These are phyloP conservation scores for Fomes fomentarius DNA, from an alignment of 1,284 basidiomycete genomes.

Conservation along the genomic window DNA sequence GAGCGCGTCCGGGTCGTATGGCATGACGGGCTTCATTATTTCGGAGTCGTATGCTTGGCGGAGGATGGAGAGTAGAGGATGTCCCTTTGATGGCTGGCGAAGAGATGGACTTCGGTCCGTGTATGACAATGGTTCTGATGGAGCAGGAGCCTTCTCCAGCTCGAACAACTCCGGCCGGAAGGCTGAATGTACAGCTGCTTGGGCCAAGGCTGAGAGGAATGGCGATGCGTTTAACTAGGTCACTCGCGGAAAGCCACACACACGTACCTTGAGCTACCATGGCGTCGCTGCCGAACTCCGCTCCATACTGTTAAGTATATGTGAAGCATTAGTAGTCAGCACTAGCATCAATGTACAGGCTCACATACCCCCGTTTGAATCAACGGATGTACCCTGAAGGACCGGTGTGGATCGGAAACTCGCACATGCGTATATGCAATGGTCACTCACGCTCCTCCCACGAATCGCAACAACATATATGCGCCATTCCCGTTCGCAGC, in stretches of 20 bases:
- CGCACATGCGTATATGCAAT: background rate
- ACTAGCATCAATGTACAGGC: background rate
- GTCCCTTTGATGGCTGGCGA: conserved; percentile 29
- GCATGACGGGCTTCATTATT: conserved; percentile 52
- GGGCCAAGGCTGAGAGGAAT: conserved; percentile 48
- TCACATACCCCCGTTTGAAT: conserved; percentile 64
- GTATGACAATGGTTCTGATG: background rate
- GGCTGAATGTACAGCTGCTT: conserved; percentile 50
- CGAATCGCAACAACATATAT: conserved; percentile 58
- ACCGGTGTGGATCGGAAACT: background rate
- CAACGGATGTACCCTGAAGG: conserved; percentile 57
- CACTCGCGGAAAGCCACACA: background rate
- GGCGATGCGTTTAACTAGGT: too few relatives aligned
- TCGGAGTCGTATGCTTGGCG: conserved; percentile 57
- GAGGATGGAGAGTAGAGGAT: conserved; percentile 52
- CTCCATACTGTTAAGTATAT: conserved; percentile 52
- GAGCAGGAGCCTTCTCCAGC: conserved; percentile 13
- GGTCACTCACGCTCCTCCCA: conserved; percentile 55
- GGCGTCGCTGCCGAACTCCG: conserved; percentile 59
- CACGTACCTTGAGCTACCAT: conserved; percentile 55
- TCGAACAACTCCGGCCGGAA: conserved; percentile 40
- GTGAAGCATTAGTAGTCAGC: too few relatives aligned
- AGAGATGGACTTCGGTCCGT: conserved; percentile 1
- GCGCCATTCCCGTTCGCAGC: conserved; percentile 49
- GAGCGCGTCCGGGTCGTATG: conserved; percentile 51